A percentile compares a stretch with the other conserved stretches of the same genome.
Evolutionary conservation across 1,284 basidiomycete species (phyloP).

Genomic region (Neolentinus lepideus): DNA sequence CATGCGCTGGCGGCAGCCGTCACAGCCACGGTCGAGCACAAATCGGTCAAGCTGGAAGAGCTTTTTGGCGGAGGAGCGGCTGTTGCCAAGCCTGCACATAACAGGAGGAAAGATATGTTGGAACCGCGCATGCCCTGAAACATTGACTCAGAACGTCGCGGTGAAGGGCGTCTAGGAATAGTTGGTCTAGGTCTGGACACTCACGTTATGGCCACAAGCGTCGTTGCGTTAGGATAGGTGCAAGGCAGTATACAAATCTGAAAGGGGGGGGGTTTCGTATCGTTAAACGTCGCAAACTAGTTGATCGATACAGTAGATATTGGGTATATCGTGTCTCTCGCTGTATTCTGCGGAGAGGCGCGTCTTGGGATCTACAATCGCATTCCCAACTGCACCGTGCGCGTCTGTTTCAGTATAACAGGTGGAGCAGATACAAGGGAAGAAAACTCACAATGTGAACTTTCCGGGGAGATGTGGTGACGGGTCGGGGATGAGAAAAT

Average conservation of each 20-base stretch:
- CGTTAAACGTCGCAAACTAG: no score
- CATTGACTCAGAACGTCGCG: no score
- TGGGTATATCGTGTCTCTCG: not conserved
- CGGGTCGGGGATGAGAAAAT: not conserved
- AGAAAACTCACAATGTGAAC: not conserved
- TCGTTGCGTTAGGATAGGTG: no score
- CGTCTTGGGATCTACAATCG: not conserved
- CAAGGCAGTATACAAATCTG: no score
- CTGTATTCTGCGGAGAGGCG: no score
- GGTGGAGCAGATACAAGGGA: not conserved
- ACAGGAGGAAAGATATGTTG: not conserved
- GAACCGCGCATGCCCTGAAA: not conserved
- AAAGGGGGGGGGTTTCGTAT: no score
- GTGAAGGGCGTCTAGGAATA: not conserved
- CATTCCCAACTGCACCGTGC: not conserved
- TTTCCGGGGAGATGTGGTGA: not conserved
- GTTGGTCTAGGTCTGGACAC: not conserved
- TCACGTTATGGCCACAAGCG: no score
- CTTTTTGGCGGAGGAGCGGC: not conserved
- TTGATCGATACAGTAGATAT: not conserved
- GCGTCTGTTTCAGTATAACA: not conserved
- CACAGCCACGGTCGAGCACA: no score
- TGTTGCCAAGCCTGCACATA: not conserved
- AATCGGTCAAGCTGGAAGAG: no score
- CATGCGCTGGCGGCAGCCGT: no score